A percentile compares a stretch with the other conserved stretches of the same genome.
Evolutionary conservation across 768 basidiomycete species (phyloP).

Genomic region (Royoungia palumana): DNA sequence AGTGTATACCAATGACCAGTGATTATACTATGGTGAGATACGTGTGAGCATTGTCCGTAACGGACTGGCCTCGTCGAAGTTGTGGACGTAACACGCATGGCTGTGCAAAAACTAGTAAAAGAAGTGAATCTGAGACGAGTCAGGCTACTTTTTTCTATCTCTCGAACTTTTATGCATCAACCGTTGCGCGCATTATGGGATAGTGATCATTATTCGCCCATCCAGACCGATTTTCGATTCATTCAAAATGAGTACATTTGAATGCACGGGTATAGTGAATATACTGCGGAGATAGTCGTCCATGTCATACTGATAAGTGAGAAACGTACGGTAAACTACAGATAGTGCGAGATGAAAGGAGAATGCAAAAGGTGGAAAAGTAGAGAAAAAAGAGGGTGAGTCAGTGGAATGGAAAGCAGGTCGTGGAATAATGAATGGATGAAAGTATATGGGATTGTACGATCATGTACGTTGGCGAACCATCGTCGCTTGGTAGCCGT

Average conservation of each 20-base stretch:
- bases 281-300: slow-evolving; percentile 58
- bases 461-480: slow-evolving; percentile 51
- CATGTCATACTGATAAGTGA: slow-evolving; percentile 52
- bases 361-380: slow-evolving; percentile 28
- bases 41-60: too few relatives aligned
- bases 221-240: slow-evolving; percentile 17
- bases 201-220: not conserved
- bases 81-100: too few relatives aligned
- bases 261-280: slow-evolving; percentile 56
- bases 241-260: slow-evolving; percentile 40
- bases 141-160: too few relatives aligned
- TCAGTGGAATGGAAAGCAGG: slow-evolving; percentile 28
- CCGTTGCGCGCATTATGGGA: too few relatives aligned
- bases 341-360: slow-evolving; percentile 47
- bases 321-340: slow-evolving; percentile 56
- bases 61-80: too few relatives aligned
- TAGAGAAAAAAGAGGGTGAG: slow-evolving; percentile 23
- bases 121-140: too few relatives aligned
- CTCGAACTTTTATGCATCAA: too few relatives aligned
- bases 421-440: slow-evolving; percentile 17
- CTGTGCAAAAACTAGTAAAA: too few relatives aligned
- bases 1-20: too few relatives aligned
- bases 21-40: too few relatives aligned
- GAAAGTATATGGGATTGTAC: not conserved
- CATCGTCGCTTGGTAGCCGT: slow-evolving; percentile 45